A percentile compares a stretch with the other conserved stretches of the same genome.
Evolutionary conservation across 768 basidiomycete genomes (phyloP).

Genomic region (Melanogaster broomeanus): DNA sequence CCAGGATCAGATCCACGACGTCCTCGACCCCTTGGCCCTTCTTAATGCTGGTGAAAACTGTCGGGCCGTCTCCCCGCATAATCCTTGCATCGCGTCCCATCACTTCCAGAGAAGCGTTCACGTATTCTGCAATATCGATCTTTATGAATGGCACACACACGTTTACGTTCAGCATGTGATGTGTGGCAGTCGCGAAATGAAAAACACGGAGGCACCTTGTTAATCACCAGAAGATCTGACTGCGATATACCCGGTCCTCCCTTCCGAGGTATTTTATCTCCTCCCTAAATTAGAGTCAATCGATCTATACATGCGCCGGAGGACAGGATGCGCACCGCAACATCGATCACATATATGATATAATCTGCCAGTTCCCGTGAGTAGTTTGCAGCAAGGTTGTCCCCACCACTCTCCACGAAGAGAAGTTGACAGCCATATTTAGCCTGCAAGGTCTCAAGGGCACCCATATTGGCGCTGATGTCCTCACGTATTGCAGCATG

Average conservation of each 20-base stretch:
- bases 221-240: constrained; percentile 91
- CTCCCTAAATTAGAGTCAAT: constrained; percentile 59
- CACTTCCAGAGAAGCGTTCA: constrained; percentile 89
- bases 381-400: constrained; percentile 97
- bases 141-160: constrained; percentile 32
- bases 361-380: constrained; percentile 96
- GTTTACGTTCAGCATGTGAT: background rate
- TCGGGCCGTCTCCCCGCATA: constrained; percentile 95
- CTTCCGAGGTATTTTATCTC: constrained; percentile 98
- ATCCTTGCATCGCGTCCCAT: constrained; percentile 92
- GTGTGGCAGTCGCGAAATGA: background rate
- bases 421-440: constrained; percentile 89
- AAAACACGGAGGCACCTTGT: constrained; percentile 62
- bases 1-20: constrained; percentile 76
- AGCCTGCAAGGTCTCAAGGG: constrained; percentile 90
- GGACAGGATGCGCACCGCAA: constrained; percentile 53
- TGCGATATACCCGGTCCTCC: constrained; percentile 97
- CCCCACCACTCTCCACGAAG: constrained; percentile 95
- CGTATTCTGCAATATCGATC: constrained; percentile 93
- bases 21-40: constrained; percentile 79
- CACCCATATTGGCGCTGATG: constrained; percentile 96
- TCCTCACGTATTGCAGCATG: constrained; percentile 99
- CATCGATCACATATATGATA: constrained; percentile 92
- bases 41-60: constrained; percentile 85
- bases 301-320: background rate